These are phyloP conservation scores for Psophocarpus tetragonolobus DNA, from an alignment of 306 rosid species.

Conservation along the genomic window DNA sequence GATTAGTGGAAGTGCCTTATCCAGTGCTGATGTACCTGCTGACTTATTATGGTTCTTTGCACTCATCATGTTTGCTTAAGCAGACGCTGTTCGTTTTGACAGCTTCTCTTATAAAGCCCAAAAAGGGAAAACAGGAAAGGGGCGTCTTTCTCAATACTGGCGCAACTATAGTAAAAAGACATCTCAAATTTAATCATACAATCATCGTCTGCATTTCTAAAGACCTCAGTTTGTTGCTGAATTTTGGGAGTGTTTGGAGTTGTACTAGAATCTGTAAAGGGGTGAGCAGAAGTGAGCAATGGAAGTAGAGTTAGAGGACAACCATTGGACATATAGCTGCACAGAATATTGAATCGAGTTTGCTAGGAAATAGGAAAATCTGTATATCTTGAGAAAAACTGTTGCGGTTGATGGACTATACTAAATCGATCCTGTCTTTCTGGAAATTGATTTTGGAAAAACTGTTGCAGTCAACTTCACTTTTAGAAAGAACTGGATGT, in stretches of 20 bases:
- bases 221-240: slow-evolving; percentile 36
- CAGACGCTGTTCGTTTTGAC: slow-evolving; percentile 26
- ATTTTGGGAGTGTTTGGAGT: slow-evolving; percentile 20
- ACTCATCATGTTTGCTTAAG: slow-evolving; percentile 13
- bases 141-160: slow-evolving; percentile 1
- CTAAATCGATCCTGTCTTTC: background rate
- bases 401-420: slow-evolving; percentile 11
- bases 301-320: slow-evolving; percentile 14
- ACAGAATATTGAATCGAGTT: slow-evolving; percentile 14
- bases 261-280: slow-evolving; percentile 13
- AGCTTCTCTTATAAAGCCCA: slow-evolving; percentile 35
- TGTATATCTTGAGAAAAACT: slow-evolving; percentile 30
- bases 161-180: slow-evolving; percentile 4
- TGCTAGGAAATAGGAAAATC: slow-evolving; percentile 30
- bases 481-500: slow-evolving; percentile 14
- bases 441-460: background rate
- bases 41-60: slow-evolving; percentile 26
- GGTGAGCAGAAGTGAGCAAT: slow-evolving; percentile 26
- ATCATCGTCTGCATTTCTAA: slow-evolving; percentile 10
- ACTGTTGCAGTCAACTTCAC: slow-evolving; percentile 9
- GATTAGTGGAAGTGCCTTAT: slow-evolving; percentile 52
- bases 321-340: background rate
- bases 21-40: slow-evolving; percentile 17
- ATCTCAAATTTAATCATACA: slow-evolving; percentile 10
- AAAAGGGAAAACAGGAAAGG: slow-evolving; percentile 16